Evolutionary conservation across 2,329 filamentous ascomycete species (phyloP), one percentile per base, ranked within the genome.

Genomic region (Colletotrichum horii): DNA sequence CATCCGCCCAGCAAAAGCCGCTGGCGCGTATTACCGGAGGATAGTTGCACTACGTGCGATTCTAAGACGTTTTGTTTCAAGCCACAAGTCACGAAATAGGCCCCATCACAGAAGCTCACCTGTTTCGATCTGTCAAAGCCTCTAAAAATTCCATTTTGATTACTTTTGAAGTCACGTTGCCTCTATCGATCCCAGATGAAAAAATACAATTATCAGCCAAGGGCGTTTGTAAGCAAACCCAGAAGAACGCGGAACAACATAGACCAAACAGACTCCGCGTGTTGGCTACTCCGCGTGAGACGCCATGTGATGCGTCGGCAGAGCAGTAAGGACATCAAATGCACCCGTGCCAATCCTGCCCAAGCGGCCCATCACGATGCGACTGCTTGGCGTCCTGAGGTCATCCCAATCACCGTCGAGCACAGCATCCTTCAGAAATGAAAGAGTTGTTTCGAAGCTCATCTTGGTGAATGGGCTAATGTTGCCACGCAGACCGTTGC

Each of bases 371-470:
- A 97, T 93, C 65, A 98, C 96, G 80, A 99, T 94, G 75, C 96
- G 91, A 77, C 95, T 93, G 84, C 94, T 97, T 0, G 97, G 97
- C 76, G 94, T 96, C 75, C 90, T 92, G 76, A 99, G 87, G 80
- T 97, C 94, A 84, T 99, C 97, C 89, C 92, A 95, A 84, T 98
- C 97, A 66, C 95, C 93, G 81, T 98, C 95, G 74, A 97, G 88
- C 30, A 98, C 94, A 2, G 97, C 96, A 82, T 98, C 97, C 84
- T 94, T 96, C 81, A 99, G 89, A 88, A 98, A 98, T 1, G 94
- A 93, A 52, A 98, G 91, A 4, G 97, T 99, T 6, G 97, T 99
- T 90, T 99, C 97, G 87, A 98, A 99, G 84, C 95, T 98, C 96
- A 98, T 98, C 90, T 98, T 98, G 86, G 97, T 96, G 80, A 99